Base-by-base conservation (phyloP, 2,329 filamentous ascomycete genomes). In the Colletotrichum incanum region DNA sequence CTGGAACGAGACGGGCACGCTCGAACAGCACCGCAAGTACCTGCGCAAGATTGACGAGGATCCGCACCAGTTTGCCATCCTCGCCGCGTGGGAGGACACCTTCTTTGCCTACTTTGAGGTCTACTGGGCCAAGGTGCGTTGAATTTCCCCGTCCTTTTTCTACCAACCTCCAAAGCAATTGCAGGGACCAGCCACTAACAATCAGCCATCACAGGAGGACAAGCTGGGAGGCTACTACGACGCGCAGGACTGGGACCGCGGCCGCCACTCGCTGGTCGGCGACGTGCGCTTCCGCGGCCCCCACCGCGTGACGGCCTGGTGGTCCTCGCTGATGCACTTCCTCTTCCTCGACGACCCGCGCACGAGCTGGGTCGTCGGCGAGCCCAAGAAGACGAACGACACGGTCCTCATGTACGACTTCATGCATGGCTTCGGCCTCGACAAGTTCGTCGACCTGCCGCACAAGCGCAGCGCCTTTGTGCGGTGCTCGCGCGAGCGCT, bases 31-130 rank as follows among this genome's bases (percentile, higher is more conserved):
- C 80, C 87, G 90, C 73, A 88, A 91, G 76, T 95, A 96, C 80
- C 86, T 95, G 63, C 86, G 88, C 39, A 88, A 88, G 74, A 86
- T 93, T 66, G 90, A 94, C 77, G 87, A 89, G 55, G 93, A 95
- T 79, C 90, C 92, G 37, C 93, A 95, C 80, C 89, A 92, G 73
- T 83, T 94, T 64, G 89, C 91, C 31, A 84, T 95, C 56, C 84
- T 95, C 71, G 93, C 91, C 8, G 87, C 88, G 34, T 96, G 94
- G 79, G 89, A 95, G 67, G 91, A 93, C 39, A 87, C 86, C 2
- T 88, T 85, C 59, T 95, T 95, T 79, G 91, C 92, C 0, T 95
- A 95, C 79, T 95, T 93, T 78, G 93, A 96, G 80, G 85, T 95
- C 1, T 95, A 95, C 80, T 95, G 93, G 93, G 92, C 90, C 45